These are phyloP conservation scores for Austroboletus festivus DNA, from an alignment of 768 basidiomycete species.

Conservation along the genomic window DNA sequence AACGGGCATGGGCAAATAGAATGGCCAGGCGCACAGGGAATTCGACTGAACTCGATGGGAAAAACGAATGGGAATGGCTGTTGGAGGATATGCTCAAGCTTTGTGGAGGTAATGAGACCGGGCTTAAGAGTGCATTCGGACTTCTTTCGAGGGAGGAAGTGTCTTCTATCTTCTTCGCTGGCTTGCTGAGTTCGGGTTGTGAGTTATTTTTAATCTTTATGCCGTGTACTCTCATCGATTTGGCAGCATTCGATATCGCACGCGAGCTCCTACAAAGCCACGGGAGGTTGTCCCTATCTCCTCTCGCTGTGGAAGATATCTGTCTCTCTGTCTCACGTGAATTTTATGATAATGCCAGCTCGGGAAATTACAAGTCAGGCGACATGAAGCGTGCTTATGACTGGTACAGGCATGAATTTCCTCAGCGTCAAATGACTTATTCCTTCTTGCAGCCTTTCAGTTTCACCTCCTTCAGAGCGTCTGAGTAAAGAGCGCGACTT, in stretches of 20 bases:
- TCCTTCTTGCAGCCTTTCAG: conserved; percentile 57
- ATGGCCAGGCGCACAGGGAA: conserved; percentile 74
- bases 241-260: conserved; percentile 64
- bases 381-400: conserved; percentile 98
- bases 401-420: conserved; percentile 52
- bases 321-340: conserved; percentile 81
- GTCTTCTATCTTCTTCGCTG: conserved; percentile 78
- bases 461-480: conserved; percentile 61
- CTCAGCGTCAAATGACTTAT: conserved; percentile 1
- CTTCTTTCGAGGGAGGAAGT: conserved; percentile 69
- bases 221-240: conserved; percentile 7
- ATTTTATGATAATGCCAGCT: conserved; percentile 92
- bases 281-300: conserved; percentile 45
- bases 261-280: conserved; percentile 54
- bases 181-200: conserved; percentile 86
- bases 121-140: conserved; percentile 76
- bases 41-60: conserved; percentile 49
- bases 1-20: conserved; percentile 81
- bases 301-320: conserved; percentile 63
- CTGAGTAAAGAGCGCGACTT: conserved; percentile 79
- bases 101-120: conserved; percentile 57
- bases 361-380: conserved; percentile 87
- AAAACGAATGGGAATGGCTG: conserved; percentile 83
- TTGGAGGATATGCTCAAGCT: conserved; percentile 90
- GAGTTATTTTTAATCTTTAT: conserved; percentile 37